Percentiles rank a stretch among this genome's conserved stretches.
These are phyloP conservation scores for Botryotinia narcissicola DNA, from an alignment of 2,329 filamentous ascomycete genomes.

Conservation along the genomic window DNA sequence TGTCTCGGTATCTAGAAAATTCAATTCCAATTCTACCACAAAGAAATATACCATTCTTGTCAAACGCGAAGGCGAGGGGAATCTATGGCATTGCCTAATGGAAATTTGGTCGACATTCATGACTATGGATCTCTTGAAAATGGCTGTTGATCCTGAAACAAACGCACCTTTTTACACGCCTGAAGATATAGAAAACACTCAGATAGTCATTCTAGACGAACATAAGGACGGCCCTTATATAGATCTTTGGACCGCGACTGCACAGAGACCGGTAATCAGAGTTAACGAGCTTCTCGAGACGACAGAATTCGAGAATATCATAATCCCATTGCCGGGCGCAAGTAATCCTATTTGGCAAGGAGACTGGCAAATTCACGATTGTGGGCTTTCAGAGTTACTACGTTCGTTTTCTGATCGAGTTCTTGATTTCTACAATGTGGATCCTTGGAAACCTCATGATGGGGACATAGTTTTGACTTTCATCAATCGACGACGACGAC, in stretches of 20 bases:
- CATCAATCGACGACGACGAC: not conserved
- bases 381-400: constrained; percentile 18
- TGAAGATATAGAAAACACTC: constrained; percentile 15
- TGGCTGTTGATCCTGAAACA: constrained; percentile 16
- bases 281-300: constrained; percentile 4
- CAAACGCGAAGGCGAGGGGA: constrained; percentile 35
- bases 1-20: not conserved
- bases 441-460: not conserved
- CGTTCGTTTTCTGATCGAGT: constrained; percentile 13
- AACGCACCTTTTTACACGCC: not conserved
- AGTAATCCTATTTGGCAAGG: constrained; percentile 37
- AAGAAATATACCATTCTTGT: constrained; percentile 29
- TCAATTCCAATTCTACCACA: not conserved
- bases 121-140: constrained; percentile 36
- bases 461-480: not conserved
- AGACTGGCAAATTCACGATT: constrained; percentile 34
- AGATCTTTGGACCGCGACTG: constrained; percentile 13
- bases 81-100: constrained; percentile 36
- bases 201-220: constrained; percentile 19
- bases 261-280: constrained; percentile 9
- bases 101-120: constrained; percentile 36
- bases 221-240: not conserved
- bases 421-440: constrained; percentile 13
- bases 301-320: constrained; percentile 21
- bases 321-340: constrained; percentile 35